Base-by-base conservation (phyloP, 1,284 basidiomycete genomes). In the Vanrija sp. region DNA sequence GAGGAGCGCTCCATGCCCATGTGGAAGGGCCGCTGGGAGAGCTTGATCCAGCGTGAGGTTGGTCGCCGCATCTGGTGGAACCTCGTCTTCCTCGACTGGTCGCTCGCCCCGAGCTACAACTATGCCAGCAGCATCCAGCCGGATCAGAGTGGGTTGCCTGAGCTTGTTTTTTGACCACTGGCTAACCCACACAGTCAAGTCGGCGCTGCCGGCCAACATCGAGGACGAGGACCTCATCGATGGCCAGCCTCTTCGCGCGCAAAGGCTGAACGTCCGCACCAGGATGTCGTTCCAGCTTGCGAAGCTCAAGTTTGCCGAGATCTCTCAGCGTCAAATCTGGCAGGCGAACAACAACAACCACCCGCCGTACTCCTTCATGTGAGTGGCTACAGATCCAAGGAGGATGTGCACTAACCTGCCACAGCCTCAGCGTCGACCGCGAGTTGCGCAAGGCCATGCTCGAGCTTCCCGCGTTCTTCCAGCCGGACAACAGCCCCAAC, bases 21-120 rank as follows among this genome's bases (percentile, higher is more conserved):
- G 63, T 77, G 76, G 76, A 71, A 66, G 37, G 75, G 75, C 8
- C 65, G 74, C 38, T 78, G 75, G 75, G 71, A 75, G 51, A 71
- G 68, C 43, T 43, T 77, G 12, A 72, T 77, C 35, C 72, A 75
- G 53, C 68, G 76, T 36, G 76, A 78, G 52, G 69, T 76, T 7
- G 76, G 75, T 2, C 61, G 75, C 25, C 62, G 75, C 42, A 65
- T 76, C 16, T 77, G 75, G 75, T 77, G 75, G 75, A 76, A 76
- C 56, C 56, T 75, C 14, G 75, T 76, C 4, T 75, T 72, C 57
- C 56, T 77, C 16, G 75, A 76, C 63, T 76, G 75, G 74, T 65
- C 67, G 19, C 55, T 76, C 3, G 72, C 76, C 4, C 72, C 72
- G 6, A 73, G 71, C 36, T 76, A 77, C 56, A 71, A 73, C 56